Evolutionary conservation across 257 asterid species (phyloP).

Genomic region (Solanum pinnatisectum): DNA sequence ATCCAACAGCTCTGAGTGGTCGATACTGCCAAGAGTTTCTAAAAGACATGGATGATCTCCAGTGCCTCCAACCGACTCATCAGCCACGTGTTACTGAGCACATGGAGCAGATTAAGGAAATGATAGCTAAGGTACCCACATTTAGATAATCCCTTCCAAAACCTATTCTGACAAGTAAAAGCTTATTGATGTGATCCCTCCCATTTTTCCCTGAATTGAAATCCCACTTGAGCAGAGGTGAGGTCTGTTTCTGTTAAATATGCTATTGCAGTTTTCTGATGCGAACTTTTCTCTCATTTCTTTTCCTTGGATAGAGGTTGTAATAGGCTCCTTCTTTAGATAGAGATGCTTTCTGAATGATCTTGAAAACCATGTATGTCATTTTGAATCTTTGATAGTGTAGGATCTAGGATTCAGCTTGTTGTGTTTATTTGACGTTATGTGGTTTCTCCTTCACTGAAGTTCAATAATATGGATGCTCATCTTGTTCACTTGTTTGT

Average conservation of each 20-base stretch:
- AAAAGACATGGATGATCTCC: conserved; percentile 74
- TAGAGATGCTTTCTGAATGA: background rate
- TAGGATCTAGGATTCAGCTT: background rate
- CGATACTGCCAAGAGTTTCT: conserved; percentile 76
- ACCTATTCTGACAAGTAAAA: background rate
- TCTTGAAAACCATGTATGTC: background rate
- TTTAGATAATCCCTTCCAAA: background rate
- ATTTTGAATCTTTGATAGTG: background rate
- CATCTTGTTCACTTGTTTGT: background rate
- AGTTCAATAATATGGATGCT: background rate
- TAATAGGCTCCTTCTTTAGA: background rate
- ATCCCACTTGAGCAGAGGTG: background rate
- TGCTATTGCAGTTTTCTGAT: background rate
- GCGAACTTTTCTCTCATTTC: background rate
- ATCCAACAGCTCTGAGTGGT: conserved; percentile 53
- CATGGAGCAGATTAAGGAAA: conserved; percentile 68
- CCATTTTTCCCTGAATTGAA: background rate
- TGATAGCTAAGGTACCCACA: conserved; percentile 62
- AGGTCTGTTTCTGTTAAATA: background rate
- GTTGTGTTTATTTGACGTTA: background rate
- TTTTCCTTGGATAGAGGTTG: background rate
- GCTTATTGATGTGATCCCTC: background rate
- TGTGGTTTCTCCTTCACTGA: background rate
- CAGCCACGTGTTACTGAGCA: conserved; percentile 86
- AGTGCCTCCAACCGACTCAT: conserved; percentile 77